A percentile compares a stretch with the other conserved stretches of the same genome.
Evolutionary conservation across 768 basidiomycete genomes (phyloP).

Genomic region (Tulasnella sp.): DNA sequence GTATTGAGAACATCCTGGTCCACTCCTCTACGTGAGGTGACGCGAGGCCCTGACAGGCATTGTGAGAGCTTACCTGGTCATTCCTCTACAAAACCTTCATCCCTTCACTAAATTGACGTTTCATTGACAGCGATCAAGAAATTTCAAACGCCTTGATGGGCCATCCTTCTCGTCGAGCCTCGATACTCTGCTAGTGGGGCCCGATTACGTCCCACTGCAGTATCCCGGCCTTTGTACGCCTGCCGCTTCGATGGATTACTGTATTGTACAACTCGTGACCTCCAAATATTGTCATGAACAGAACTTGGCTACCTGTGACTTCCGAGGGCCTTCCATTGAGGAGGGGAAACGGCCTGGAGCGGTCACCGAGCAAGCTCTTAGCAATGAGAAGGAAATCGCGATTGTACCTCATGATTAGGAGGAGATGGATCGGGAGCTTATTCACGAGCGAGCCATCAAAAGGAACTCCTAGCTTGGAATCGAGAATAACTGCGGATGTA

Average conservation of each 20-base stretch:
- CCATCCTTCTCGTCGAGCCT: slow-evolving; percentile 58
- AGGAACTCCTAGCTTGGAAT: too few species aligned
- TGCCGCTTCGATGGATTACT: background rate
- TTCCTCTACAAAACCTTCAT: background rate
- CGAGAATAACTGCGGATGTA: too few species aligned
- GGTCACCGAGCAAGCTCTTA: slow-evolving; percentile 47
- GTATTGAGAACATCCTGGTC: slow-evolving; percentile 44
- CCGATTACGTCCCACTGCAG: slow-evolving; percentile 49
- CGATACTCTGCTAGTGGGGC: slow-evolving; percentile 38
- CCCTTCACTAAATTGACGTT: background rate
- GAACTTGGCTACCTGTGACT: slow-evolving; percentile 60
- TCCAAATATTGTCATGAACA: slow-evolving; percentile 21
- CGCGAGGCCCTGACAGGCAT: slow-evolving; percentile 32
- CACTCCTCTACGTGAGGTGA: slow-evolving; percentile 63
- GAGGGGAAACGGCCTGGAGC: slow-evolving; percentile 45
- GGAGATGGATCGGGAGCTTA: too few species aligned
- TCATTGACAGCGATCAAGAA: slow-evolving; percentile 51
- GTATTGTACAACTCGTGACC: background rate
- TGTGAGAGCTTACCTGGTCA: slow-evolving; percentile 34
- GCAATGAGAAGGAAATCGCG: slow-evolving; percentile 55
- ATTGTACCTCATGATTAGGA: slow-evolving; percentile 39
- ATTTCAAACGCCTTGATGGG: slow-evolving; percentile 64
- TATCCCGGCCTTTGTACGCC: slow-evolving; percentile 52
- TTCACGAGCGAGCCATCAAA: too few species aligned
- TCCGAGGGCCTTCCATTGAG: slow-evolving; percentile 42